Percentiles rank a stretch among this genome's conserved stretches.
These are phyloP conservation scores for Pulveroboletus sp. DNA, from an alignment of 768 basidiomycete genomes.

Conservation along the genomic window DNA sequence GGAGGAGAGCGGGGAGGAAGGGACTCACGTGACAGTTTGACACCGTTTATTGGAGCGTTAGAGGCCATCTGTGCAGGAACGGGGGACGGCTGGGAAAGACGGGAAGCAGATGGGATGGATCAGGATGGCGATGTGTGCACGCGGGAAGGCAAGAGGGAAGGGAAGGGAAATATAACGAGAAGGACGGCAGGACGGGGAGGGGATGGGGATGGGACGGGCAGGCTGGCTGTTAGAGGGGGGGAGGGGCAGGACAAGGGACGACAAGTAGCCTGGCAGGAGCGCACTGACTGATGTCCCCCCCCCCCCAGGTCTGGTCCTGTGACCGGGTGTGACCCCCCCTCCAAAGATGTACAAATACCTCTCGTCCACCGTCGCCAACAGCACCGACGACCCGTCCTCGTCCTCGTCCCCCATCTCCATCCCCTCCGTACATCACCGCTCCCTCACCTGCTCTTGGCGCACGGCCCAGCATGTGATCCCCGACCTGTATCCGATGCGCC, in stretches of 20 bases:
- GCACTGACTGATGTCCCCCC: constrained; percentile 10
- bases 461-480: too few species aligned
- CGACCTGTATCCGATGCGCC: too few species aligned
- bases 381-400: too few species aligned
- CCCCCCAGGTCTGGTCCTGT: constrained; percentile 25
- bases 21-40: constrained; percentile 79
- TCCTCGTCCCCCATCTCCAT: too few species aligned
- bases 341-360: constrained; percentile 32
- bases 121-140: constrained; percentile 11
- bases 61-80: constrained; percentile 50
- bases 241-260: constrained; percentile 9
- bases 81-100: constrained; percentile 3
- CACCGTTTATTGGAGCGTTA: constrained; percentile 81
- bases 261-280: constrained; percentile 16
- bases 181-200: constrained; percentile 4
- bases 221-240: constrained; percentile 3
- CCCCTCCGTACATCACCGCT: too few species aligned
- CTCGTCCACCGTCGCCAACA: too few species aligned
- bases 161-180: too few species aligned
- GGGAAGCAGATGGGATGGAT: constrained; percentile 8
- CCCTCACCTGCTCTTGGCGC: too few species aligned
- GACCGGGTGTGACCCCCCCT: constrained; percentile 24
- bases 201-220: background rate
- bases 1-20: constrained; percentile 13
- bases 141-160: background rate